Evolutionary conservation across 2,329 filamentous ascomycete species (phyloP).

Genomic region (Colletotrichum godetiae): DNA sequence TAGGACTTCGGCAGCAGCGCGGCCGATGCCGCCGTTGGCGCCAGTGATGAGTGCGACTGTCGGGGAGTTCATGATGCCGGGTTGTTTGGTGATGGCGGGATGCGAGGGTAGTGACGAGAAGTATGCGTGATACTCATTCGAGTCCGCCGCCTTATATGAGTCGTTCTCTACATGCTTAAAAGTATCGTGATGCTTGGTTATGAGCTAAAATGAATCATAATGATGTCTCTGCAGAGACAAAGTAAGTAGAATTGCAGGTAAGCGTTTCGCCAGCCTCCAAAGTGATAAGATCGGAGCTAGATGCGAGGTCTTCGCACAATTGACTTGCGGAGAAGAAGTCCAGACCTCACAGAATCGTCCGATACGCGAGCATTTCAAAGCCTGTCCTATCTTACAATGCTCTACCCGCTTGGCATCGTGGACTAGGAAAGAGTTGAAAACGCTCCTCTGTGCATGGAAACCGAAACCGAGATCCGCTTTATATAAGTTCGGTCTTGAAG

Average conservation of each 20-base stretch:
- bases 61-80: not conserved
- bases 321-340: not conserved
- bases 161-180: not conserved
- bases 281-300: not conserved
- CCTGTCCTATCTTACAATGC: not conserved
- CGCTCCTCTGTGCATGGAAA: not conserved
- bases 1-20: not conserved
- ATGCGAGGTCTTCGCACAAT: not conserved
- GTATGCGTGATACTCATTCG: not conserved
- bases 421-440: not conserved
- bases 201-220: not conserved
- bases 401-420: not conserved
- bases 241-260: not conserved
- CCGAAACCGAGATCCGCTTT: not conserved
- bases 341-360: not conserved
- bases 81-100: not conserved
- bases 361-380: not conserved
- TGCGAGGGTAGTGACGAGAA: not conserved
- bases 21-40: not conserved
- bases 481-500: not conserved
- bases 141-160: not conserved
- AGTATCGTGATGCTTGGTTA: not conserved
- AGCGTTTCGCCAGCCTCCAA: not conserved
- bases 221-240: not conserved
- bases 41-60: not conserved